These are phyloP conservation scores for Phytophthora fragariaefolia DNA, from an alignment of 352 stramenopile species.

Conservation along the genomic window DNA sequence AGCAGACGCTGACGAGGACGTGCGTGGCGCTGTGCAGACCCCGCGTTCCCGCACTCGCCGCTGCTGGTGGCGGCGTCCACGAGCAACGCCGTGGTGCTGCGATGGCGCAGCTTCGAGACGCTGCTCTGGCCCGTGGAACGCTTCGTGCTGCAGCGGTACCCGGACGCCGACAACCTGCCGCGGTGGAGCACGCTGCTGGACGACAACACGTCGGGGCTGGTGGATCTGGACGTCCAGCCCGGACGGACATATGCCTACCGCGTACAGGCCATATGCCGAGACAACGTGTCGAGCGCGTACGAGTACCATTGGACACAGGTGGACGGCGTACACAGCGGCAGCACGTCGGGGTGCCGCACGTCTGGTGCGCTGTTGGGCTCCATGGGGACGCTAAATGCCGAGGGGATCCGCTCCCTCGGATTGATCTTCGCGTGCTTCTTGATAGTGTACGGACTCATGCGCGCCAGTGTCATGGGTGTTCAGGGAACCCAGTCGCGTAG, in stretches of 20 bases:
- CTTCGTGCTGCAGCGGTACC: constrained; percentile 58
- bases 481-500: constrained; percentile 58
- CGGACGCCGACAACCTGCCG: constrained; percentile 32
- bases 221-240: constrained; percentile 37
- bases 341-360: constrained; percentile 8
- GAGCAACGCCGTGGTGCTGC: constrained; percentile 49
- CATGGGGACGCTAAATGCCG: constrained; percentile 31
- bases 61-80: constrained; percentile 48
- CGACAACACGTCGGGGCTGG: constrained; percentile 40
- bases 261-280: constrained; percentile 42
- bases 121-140: constrained; percentile 47
- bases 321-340: constrained; percentile 8
- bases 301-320: constrained; percentile 47
- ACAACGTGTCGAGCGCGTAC: constrained; percentile 51
- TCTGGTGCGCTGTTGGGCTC: constrained; percentile 28
- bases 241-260: constrained; percentile 57
- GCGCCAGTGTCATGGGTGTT: constrained; percentile 55
- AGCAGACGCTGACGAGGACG: neutral
- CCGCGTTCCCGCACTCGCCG: constrained; percentile 52
- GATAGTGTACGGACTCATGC: constrained; percentile 62
- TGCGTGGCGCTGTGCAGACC: constrained; percentile 29
- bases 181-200: constrained; percentile 55
- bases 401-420: constrained; percentile 50
- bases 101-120: constrained; percentile 58
- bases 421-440: constrained; percentile 65